Base-by-base conservation (phyloP, 2,329 filamentous ascomycete genomes). In the Venturia asperata region DNA sequence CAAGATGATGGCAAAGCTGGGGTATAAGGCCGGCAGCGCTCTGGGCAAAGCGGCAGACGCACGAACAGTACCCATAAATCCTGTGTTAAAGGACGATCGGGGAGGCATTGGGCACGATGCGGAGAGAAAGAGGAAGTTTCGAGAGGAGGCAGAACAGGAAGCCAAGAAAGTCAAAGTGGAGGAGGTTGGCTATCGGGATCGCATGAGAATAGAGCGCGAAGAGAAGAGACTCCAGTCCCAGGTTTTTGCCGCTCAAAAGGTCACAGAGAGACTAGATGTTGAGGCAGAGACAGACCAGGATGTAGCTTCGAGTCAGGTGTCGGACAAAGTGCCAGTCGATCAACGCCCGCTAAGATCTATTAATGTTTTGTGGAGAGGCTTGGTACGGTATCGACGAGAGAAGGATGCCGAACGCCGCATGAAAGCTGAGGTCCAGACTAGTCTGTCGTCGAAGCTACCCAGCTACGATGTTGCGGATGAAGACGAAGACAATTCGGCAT, bases 1-100 rank as follows among this genome's bases (percentile, higher is more conserved):
- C 67, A 86, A 90, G 69, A 97, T 99, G 91, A 96, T 99, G 92
- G 88, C 91, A 27, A 93, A 91, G 76, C 90, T 99, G 82, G 94
- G 94, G 0, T 99, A 95, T 78, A 88, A 86, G 66, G 80, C 85
- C 24, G 92, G 92, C 30, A 86, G 85, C 43, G 83, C 86, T 0
- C 79, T 97, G 3, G 94, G 94, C 1, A 85, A 83, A 70, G 79
- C 81, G n/a, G 77, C 73, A 65, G 70, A 77, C 61, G 78, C 78
- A 5, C 77, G 82, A 47, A 80, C 84, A 2, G 90, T 95, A 74
- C 94, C 94, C 0, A 85, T 99, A 66, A 81, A 84, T 42, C 80
- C 96, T 61, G 81, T 82, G 66, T 77, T 95, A 72, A 95, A 94
- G 74, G 89, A 92, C 63, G 89, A 89, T 71, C 83, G 89, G 2